Conservation (phyloP, 306 rosid species). For the Rubus idaeus region DNA sequence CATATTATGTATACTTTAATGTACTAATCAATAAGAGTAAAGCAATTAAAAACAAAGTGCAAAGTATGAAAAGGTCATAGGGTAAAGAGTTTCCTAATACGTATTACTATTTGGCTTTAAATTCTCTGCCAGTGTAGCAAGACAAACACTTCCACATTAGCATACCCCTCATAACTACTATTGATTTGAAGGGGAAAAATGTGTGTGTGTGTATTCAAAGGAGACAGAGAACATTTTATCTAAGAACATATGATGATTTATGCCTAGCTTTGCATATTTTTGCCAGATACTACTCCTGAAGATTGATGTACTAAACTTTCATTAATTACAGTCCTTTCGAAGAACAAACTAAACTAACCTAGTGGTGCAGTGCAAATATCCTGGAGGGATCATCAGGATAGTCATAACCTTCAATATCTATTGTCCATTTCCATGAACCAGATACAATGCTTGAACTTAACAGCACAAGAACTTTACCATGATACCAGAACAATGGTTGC, state of each 20-base stretch:
- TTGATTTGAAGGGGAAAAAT: neutral
- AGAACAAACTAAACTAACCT: constrained; percentile 2
- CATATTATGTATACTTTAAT: neutral
- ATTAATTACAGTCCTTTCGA: neutral
- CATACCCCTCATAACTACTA: neutral
- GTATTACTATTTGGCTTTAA: neutral
- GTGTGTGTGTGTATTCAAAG: no score
- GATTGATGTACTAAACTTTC: neutral
- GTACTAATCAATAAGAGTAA: neutral
- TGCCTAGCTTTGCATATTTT: neutral
- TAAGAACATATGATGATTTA: neutral
- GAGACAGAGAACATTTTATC: neutral
- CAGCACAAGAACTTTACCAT: neutral
- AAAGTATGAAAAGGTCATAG: neutral
- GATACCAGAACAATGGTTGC: neutral
- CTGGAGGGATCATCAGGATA: neutral
- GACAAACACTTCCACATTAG: neutral
- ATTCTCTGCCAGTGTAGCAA: neutral
- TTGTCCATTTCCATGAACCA: constrained; percentile 1
- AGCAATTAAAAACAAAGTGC: neutral
- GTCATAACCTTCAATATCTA: neutral
- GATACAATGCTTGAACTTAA: neutral
- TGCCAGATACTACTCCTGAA: neutral
- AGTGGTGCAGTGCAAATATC: neutral
- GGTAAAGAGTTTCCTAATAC: neutral